A percentile compares a stretch with the other conserved stretches of the same genome.
These are phyloP conservation scores for Pichia sp. DNA, from an alignment of 1,139 yeast species.

Conservation along the genomic window DNA sequence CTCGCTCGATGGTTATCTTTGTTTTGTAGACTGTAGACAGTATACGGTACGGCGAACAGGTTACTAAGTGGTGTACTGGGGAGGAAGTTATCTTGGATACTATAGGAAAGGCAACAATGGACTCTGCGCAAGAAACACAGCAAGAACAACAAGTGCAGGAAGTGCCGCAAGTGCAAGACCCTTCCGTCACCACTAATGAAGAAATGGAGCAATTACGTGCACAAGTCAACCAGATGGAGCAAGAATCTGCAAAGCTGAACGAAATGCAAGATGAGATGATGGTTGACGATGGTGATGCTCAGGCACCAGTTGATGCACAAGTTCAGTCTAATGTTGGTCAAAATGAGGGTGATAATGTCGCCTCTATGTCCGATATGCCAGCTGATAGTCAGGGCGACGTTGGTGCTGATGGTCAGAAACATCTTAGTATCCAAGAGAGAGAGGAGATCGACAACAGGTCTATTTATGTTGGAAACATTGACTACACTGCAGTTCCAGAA, in stretches of 20 bases:
- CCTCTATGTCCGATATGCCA: constrained; percentile 13
- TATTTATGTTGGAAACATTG: constrained; percentile 56
- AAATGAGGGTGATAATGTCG: constrained; percentile 15
- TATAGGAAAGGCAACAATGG: too few species aligned
- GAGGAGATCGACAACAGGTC: constrained; percentile 54
- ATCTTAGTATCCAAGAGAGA: constrained; percentile 34
- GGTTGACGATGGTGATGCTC: constrained; percentile 23
- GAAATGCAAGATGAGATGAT: constrained; percentile 43
- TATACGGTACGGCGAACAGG: too few species aligned
- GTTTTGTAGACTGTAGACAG: too few species aligned
- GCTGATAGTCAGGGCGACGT: background rate
- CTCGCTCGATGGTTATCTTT: too few species aligned
- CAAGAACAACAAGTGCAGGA: background rate
- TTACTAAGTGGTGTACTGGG: too few species aligned
- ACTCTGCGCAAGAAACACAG: too few species aligned
- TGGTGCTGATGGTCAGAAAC: constrained; percentile 24
- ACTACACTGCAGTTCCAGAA: constrained; percentile 49
- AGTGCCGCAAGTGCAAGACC: constrained; percentile 1
- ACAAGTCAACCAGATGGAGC: constrained; percentile 34
- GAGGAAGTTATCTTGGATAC: too few species aligned
- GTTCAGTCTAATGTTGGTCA: background rate
- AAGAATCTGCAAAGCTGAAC: constrained; percentile 46
- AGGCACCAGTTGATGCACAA: background rate
- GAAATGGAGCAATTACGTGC: constrained; percentile 25
- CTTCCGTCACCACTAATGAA: constrained; percentile 2